These are phyloP conservation scores for Mucor saturninus DNA, from an alignment of 371 early-diverging fungal species.

Conservation along the genomic window DNA sequence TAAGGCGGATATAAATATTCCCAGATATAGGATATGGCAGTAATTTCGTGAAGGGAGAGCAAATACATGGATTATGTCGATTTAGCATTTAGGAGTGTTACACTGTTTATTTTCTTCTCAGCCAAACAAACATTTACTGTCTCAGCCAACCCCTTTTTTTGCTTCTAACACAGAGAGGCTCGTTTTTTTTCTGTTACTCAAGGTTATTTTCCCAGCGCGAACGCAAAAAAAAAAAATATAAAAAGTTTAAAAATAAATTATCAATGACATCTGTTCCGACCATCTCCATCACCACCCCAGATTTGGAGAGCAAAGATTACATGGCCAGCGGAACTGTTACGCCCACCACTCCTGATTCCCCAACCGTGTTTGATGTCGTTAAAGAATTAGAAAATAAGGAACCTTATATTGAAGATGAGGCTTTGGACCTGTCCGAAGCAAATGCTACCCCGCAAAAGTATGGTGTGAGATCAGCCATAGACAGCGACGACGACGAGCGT, in stretches of 20 bases:
- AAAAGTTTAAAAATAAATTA: background rate
- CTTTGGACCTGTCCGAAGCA: background rate
- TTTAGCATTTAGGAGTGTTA: too few species aligned
- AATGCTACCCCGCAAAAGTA: background rate
- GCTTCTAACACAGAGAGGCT: too few species aligned
- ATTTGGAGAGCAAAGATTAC: slow-evolving; percentile 44
- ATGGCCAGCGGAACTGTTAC: slow-evolving; percentile 31
- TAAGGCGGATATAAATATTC: too few species aligned
- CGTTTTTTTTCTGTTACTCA: background rate
- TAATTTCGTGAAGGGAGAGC: too few species aligned
- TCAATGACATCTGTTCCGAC: slow-evolving; percentile 41
- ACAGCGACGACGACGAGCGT: slow-evolving; percentile 14
- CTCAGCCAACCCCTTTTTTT: too few species aligned
- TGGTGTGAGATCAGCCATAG: slow-evolving; percentile 2
- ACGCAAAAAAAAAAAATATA: slow-evolving; percentile 5
- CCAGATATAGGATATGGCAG: too few species aligned
- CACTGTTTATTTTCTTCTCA: too few species aligned
- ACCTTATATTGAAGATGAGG: slow-evolving; percentile 19
- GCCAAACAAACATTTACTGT: too few species aligned
- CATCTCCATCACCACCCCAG: slow-evolving; percentile 53
- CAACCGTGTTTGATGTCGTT: slow-evolving; percentile 50
- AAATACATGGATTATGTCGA: too few species aligned
- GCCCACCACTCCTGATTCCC: slow-evolving; percentile 43
- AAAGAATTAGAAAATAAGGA: slow-evolving; percentile 45
- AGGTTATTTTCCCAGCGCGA: background rate